phyloP scores from a whole-genome alignment of 495 filamentous ascomycete genomes.

The Podospora pseudopauciseta region DNA sequence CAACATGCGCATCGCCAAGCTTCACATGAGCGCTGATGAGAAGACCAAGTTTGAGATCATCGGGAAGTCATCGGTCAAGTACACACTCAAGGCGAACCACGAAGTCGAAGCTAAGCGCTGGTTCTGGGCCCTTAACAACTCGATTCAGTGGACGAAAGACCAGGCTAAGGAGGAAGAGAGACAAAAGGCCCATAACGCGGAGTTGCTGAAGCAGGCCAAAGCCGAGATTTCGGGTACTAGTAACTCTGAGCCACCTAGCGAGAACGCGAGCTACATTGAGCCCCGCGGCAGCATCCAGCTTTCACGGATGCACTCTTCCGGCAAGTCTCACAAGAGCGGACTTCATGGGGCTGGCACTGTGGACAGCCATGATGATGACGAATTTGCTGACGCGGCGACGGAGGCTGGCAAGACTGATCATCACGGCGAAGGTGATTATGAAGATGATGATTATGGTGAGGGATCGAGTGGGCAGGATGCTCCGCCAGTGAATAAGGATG shows the following conservation, averaged over 20 bases:
- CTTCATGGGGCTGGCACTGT: constrained; percentile 27
- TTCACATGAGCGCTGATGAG: constrained; percentile 94
- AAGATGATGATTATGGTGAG: constrained; percentile 83
- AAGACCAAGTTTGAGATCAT: constrained; percentile 97
- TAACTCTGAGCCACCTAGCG: constrained; percentile 46
- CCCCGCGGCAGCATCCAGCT: constrained; percentile 45
- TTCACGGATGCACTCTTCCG: constrained; percentile 38
- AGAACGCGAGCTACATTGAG: constrained; percentile 48
- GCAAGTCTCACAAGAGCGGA: constrained; percentile 26
- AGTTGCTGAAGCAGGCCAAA: constrained; percentile 68
- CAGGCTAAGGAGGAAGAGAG: constrained; percentile 87
- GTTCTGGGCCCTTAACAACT: constrained; percentile 99
- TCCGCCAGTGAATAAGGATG: constrained; percentile 73
- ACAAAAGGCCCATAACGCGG: constrained; percentile 66
- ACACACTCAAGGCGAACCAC: constrained; percentile 94
- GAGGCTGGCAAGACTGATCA: constrained; percentile 31
- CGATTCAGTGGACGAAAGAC: constrained; percentile 97
- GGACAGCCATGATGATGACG: constrained; percentile 44
- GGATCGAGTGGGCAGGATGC: constrained; percentile 75
- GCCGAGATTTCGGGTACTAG: constrained; percentile 30
- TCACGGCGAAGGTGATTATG: constrained; percentile 51
- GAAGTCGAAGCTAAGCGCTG: constrained; percentile 88
- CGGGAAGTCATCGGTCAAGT: constrained; percentile 98
- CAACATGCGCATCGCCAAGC: constrained; percentile 93
- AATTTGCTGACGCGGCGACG: constrained; percentile 37